A percentile compares a stretch with the other conserved stretches of the same genome.
Evolutionary conservation across 202 grass and related monocot species (phyloP).

Genomic region (Cymbopogon flexuosus): DNA sequence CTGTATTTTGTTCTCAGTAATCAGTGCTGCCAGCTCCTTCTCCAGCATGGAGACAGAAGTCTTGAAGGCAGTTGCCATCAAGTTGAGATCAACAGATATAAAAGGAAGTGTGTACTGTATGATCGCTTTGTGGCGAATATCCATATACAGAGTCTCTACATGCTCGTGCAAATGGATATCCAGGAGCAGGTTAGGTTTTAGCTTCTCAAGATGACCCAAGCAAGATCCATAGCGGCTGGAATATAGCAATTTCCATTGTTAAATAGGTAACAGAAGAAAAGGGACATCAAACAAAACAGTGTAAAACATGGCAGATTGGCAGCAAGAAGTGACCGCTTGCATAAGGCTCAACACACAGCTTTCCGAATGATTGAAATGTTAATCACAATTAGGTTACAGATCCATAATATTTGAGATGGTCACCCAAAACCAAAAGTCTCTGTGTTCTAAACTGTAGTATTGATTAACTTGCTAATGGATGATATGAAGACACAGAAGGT

Average conservation of each 20-base stretch:
- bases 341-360: background rate
- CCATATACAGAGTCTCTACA: slow-evolving; percentile 69
- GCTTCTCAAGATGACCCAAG: slow-evolving; percentile 84
- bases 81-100: slow-evolving; percentile 89
- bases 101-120: slow-evolving; percentile 94
- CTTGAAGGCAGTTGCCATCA: slow-evolving; percentile 85
- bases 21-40: slow-evolving; percentile 86
- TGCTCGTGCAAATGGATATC: slow-evolving; percentile 89
- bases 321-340: background rate
- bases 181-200: slow-evolving; percentile 80
- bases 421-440: background rate
- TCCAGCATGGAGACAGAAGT: slow-evolving; percentile 66
- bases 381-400: background rate
- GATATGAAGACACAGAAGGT: background rate
- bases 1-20: slow-evolving; percentile 83
- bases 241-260: background rate
- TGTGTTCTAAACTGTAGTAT: background rate
- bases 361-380: background rate
- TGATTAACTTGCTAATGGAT: background rate
- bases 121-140: slow-evolving; percentile 97
- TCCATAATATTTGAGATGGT: background rate
- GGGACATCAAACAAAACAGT: background rate
- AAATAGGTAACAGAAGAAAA: slow-evolving; percentile 10
- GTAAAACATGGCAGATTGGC: background rate
- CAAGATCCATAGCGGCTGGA: slow-evolving; percentile 91